Conservation (phyloP, 768 basidiomycete genomes). For the Rhodotorula kratochvilovae region DNA sequence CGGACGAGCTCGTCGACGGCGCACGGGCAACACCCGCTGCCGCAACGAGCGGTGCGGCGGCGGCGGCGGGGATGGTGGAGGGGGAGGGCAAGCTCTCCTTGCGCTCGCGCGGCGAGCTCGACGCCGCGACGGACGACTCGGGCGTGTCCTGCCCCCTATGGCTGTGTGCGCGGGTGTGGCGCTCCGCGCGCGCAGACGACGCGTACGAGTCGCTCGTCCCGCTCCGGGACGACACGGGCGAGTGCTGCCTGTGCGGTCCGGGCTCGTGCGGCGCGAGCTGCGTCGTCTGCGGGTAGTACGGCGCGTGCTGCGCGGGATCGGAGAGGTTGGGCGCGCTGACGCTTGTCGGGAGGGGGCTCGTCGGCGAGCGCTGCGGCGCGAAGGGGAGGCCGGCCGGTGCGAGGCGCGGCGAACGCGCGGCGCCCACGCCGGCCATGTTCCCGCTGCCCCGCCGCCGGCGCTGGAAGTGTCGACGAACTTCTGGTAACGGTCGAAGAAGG, state of each 20-base stretch:
- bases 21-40: background rate
- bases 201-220: background rate
- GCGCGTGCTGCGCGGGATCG: background rate
- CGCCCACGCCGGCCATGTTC: background rate
- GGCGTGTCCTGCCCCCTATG: background rate
- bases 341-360: background rate
- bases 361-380: background rate
- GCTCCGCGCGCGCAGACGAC: no score
- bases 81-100: background rate
- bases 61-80: background rate
- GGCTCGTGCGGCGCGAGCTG: background rate
- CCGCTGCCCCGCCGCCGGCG: background rate
- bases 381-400: background rate
- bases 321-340: background rate
- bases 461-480: constrained; percentile 8
- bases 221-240: background rate
- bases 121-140: background rate
- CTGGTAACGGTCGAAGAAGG: constrained; percentile 37
- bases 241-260: no score
- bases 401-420: background rate
- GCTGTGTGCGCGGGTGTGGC: background rate
- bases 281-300: background rate
- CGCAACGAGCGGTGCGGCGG: background rate
- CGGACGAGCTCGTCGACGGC: background rate
- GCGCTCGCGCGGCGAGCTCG: background rate